phyloP scores from a whole-genome alignment of 106 monocot genomes.

The Dendrobium chrysotoxum region DNA sequence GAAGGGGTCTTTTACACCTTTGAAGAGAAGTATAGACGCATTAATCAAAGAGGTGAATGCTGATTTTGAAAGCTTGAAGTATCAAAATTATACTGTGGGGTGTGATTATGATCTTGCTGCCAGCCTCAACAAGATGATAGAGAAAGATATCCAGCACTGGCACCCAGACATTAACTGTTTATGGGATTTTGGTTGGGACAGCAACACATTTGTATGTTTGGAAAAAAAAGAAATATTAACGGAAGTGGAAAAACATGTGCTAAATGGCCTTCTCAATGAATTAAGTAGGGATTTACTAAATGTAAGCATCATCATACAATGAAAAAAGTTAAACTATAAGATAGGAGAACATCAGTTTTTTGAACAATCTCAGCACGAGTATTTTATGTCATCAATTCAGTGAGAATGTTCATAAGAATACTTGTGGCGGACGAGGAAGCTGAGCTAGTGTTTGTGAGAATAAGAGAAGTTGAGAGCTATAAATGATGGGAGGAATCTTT shows the following conservation, averaged over 20 bases:
- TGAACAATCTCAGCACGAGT: neutral
- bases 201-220: constrained; percentile 10
- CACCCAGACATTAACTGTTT: constrained; percentile 56
- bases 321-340: neutral
- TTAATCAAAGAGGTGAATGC: constrained; percentile 47
- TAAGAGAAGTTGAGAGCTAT: too few species aligned
- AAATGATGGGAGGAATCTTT: too few species aligned
- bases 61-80: constrained; percentile 39
- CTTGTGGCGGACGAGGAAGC: too few species aligned
- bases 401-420: neutral
- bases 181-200: constrained; percentile 70
- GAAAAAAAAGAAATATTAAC: constrained; percentile 38
- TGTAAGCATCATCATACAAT: constrained; percentile 8
- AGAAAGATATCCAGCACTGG: constrained; percentile 32
- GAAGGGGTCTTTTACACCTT: neutral
- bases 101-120: constrained; percentile 23
- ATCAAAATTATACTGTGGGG: neutral
- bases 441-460: too few species aligned
- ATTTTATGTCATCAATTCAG: neutral
- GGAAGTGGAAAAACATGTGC: constrained; percentile 51
- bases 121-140: constrained; percentile 31
- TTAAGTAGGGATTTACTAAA: constrained; percentile 31
- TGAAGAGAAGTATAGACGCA: constrained; percentile 30
- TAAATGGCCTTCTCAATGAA: constrained; percentile 55
- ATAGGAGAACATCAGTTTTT: neutral